A percentile compares a stretch with the other conserved stretches of the same genome.
Conservation (phyloP, 75 land plant species). For the Ceratopteris richardii region DNA sequence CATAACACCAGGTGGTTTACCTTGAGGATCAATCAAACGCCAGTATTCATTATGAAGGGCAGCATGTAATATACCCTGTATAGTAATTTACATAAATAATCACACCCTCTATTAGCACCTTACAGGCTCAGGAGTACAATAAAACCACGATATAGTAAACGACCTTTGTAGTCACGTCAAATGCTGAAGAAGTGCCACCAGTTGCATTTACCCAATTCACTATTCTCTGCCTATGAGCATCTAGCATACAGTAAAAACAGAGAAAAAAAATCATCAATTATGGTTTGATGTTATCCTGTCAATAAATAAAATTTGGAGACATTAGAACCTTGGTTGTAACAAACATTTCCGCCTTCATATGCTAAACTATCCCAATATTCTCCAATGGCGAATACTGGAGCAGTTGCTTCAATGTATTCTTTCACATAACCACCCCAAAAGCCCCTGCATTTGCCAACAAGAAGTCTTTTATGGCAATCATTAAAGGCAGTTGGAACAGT, state of each 20-base stretch:
- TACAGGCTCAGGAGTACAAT: not conserved
- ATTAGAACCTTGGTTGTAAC: constrained; percentile 78
- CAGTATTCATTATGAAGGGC: constrained; percentile 74
- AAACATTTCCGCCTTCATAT: constrained; percentile 59
- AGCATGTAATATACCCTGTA: constrained; percentile 67
- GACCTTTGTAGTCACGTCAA: constrained; percentile 90
- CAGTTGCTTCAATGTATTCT: constrained; percentile 69
- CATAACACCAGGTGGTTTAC: constrained; percentile 77
- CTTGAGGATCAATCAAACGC: constrained; percentile 73
- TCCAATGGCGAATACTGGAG: constrained; percentile 74
- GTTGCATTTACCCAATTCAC: constrained; percentile 84
- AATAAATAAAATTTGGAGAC: too few species aligned
- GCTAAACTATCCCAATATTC: constrained; percentile 80
- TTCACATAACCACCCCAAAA: constrained; percentile 76
- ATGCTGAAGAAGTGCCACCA: constrained; percentile 70
- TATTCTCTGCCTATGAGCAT: constrained; percentile 74
- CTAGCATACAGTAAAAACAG: constrained; percentile 22
- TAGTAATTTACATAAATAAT: constrained; percentile 7
- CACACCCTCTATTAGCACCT: too few species aligned
- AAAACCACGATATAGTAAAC: not conserved
- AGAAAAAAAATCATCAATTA: too few species aligned
- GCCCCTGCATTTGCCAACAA: constrained; percentile 37
- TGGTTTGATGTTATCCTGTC: too few species aligned
- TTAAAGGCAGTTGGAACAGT: not conserved
- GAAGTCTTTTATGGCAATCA: not conserved